Percentiles rank a stretch among this genome's conserved stretches.
These are phyloP conservation scores for Ensete ventricosum DNA, from an alignment of 176 grass and related monocot species.

Conservation along the genomic window DNA sequence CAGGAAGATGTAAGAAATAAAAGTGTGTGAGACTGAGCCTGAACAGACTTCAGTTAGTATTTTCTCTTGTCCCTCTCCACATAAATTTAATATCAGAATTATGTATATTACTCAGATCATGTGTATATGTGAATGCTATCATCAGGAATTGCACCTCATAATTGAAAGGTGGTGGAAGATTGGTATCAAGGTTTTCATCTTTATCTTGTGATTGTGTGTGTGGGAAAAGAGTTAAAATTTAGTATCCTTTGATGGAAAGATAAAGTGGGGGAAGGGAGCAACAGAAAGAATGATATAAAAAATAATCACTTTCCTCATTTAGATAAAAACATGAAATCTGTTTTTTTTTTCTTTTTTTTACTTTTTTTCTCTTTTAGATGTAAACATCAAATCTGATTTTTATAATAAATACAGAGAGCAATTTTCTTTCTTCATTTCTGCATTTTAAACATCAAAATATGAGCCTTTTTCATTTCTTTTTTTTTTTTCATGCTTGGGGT, in stretches of 20 bases:
- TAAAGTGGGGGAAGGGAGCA: not conserved
- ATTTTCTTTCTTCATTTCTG: no score
- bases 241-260: not conserved
- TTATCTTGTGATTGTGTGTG: not conserved
- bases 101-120: not conserved
- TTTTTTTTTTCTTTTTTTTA: no score
- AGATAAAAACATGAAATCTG: no score
- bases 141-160: conserved; percentile 3
- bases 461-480: no score
- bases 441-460: no score
- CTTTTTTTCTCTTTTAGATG: no score
- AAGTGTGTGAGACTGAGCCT: not conserved
- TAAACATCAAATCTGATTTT: no score
- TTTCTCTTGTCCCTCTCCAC: not conserved
- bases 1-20: not conserved
- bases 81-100: not conserved
- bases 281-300: not conserved
- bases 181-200: not conserved
- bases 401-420: no score
- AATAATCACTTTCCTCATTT: no score
- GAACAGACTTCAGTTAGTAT: not conserved
- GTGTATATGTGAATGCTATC: not conserved
- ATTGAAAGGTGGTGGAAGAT: conserved; percentile 3
- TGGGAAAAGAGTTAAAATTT: not conserved
- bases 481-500: no score